Percentiles rank a stretch among this genome's conserved stretches.
Conservation (phyloP, 768 basidiomycete species). For the Solioccasus polychromus region DNA sequence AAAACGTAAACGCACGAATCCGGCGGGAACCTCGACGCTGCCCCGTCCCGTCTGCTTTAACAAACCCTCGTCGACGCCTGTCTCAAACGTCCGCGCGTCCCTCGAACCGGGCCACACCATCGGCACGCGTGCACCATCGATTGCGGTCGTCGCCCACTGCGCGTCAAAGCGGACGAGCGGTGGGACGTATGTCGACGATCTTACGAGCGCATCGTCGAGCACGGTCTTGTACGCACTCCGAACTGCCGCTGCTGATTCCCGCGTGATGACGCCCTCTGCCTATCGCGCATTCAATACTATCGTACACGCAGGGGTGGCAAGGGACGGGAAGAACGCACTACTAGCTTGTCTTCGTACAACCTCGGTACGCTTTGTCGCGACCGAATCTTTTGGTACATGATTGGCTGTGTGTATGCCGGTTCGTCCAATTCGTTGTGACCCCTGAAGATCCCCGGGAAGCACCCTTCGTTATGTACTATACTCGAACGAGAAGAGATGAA, state of each 20-base stretch:
- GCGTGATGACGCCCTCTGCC: constrained; percentile 41
- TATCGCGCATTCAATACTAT: constrained; percentile 2
- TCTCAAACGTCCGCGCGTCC: constrained; percentile 58
- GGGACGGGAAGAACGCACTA: constrained; percentile 42
- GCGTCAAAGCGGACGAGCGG: constrained; percentile 54
- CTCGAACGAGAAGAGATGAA: no score
- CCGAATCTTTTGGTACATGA: constrained; percentile 89
- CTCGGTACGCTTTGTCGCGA: constrained; percentile 74
- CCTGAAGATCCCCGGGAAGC: constrained; percentile 47
- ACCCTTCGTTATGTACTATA: no score
- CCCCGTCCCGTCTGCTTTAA: constrained; percentile 61
- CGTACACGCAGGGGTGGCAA: neutral
- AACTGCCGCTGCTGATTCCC: constrained; percentile 45
- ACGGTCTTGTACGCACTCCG: constrained; percentile 58
- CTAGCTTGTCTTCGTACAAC: constrained; percentile 76
- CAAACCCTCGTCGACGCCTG: constrained; percentile 60
- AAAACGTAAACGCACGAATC: constrained; percentile 53
- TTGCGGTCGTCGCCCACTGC: constrained; percentile 53
- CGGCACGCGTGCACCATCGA: constrained; percentile 14
- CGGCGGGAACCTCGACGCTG: constrained; percentile 57
- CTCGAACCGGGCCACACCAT: constrained; percentile 57
- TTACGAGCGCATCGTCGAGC: constrained; percentile 60
- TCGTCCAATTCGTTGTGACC: constrained; percentile 90
- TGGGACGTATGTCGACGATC: constrained; percentile 47
- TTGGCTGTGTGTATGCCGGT: constrained; percentile 81